These are phyloP conservation scores for Leccinum subgranulosum DNA, from an alignment of 768 basidiomycete genomes.

Conservation along the genomic window DNA sequence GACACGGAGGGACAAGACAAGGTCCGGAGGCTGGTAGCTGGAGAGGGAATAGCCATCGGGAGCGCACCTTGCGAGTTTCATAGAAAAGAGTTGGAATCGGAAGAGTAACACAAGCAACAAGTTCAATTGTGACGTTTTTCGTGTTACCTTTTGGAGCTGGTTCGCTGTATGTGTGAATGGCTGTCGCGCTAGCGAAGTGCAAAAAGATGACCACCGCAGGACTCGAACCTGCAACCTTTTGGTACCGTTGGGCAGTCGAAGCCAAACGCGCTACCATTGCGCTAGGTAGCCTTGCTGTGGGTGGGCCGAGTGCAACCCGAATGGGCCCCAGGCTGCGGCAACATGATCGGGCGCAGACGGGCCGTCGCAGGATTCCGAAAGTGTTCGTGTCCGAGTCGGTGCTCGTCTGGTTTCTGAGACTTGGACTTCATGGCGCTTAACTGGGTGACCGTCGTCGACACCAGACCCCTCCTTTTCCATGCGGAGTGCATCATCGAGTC, in stretches of 20 bases:
- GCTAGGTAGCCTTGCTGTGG: slow-evolving; percentile 55
- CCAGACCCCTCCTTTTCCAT: slow-evolving; percentile 58
- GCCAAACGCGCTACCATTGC: slow-evolving; percentile 96
- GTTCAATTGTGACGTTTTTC: background rate
- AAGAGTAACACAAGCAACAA: background rate
- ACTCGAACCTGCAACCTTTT: slow-evolving; percentile 97
- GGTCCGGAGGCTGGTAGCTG: slow-evolving; percentile 30
- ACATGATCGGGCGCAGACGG: background rate
- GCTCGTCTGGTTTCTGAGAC: background rate
- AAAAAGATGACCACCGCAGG: slow-evolving; percentile 75
- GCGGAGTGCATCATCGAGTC: slow-evolving; percentile 58
- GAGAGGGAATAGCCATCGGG: slow-evolving; percentile 58
- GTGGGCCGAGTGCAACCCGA: background rate
- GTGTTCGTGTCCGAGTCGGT: background rate
- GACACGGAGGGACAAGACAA: slow-evolving; percentile 34
- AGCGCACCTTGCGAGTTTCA: slow-evolving; percentile 63
- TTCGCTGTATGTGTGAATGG: background rate
- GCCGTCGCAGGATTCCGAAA: background rate
- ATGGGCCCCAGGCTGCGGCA: background rate
- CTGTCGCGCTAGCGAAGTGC: background rate
- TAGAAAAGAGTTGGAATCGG: slow-evolving; percentile 18
- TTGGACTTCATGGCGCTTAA: slow-evolving; percentile 64
- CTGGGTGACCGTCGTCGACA: slow-evolving; percentile 65
- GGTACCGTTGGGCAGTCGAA: slow-evolving; percentile 77
- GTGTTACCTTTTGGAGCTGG: background rate